A percentile compares a stretch with the other conserved stretches of the same genome.
Evolutionary conservation across 345 rosid species (phyloP).

Genomic region (Leavenworthia alabamica): DNA sequence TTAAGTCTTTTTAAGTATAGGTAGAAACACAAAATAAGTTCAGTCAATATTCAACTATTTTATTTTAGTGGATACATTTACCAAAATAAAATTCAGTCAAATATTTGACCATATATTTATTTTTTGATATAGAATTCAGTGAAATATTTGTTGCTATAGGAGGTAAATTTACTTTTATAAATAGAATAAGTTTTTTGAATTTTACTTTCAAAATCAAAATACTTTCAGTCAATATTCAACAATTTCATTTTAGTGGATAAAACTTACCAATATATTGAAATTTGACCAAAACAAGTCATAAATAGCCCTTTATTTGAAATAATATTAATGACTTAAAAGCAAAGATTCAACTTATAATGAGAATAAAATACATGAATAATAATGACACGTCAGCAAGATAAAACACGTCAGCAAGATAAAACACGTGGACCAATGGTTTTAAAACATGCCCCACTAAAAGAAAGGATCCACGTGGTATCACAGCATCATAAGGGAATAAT

Average conservation of each 20-base stretch:
- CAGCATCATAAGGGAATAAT: background rate
- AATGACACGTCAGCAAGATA: background rate
- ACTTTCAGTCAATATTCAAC: background rate
- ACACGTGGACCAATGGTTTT: constrained; percentile 29
- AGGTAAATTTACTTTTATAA: too few species aligned
- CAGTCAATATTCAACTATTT: background rate
- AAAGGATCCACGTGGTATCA: constrained; percentile 17
- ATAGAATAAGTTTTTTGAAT: too few species aligned
- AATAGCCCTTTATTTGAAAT: background rate
- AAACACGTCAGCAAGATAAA: background rate
- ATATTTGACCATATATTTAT: too few species aligned
- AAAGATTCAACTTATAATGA: background rate
- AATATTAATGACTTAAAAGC: constrained; percentile 7
- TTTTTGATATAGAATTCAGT: too few species aligned
- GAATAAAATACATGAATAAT: background rate
- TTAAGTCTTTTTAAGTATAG: background rate
- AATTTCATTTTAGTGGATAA: background rate
- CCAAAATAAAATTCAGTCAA: too few species aligned
- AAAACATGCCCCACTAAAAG: constrained; percentile 8
- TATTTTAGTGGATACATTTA: background rate
- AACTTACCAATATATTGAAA: constrained; percentile 4
- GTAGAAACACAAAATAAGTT: background rate
- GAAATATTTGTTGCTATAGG: too few species aligned
- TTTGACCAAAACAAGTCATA: background rate
- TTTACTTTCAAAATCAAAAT: too few species aligned